Evolutionary conservation across 2,329 filamentous ascomycete genomes (phyloP), one percentile per base, ranked within the genome.

Genomic region (Mariannaea sp.): DNA sequence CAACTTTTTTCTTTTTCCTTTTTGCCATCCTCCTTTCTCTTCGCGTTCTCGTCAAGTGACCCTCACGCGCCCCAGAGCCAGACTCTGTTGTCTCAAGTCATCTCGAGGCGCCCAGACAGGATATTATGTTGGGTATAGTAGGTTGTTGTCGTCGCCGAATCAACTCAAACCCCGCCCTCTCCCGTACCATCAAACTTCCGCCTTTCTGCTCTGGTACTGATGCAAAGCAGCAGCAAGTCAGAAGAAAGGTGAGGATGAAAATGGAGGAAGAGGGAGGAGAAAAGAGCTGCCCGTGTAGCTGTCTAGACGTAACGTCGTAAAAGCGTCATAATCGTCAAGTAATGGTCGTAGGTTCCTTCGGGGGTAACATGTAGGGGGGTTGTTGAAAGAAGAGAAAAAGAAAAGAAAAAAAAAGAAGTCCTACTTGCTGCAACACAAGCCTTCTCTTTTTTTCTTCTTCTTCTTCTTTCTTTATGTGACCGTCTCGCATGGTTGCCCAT

Each of bases 271-370:
- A n/a, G n/a, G n/a, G n/a, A n/a, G n/a, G n/a, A n/a, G n/a, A 32
- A 59, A 65, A 60, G 58, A 67, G 57, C 64, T 65, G 70, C 66
- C 62, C 66, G 66, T 68, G 66, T 70, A 69, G 70, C 71, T 74
- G 72, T 76, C 73, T 76, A 75, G 73, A 75, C 73, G 70, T 76
- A 70, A 74, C 68, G 70, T 76, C 73, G 70, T 76, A 69, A 75
- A 74, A 74, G 70, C 71, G 71, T 75, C 72, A 71, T 75, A 70
- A 73, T 76, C 73, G 72, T 76, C 73, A 75, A 72, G 69, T 69
- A 70, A 63, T 70, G 65, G 66, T 71, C 67, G 62, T 70, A 66
- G 64, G 64, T 66, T n/a, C n/a, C 62, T 70, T 65, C 60, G 60
- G 65, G 61, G 60, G n/a, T n/a, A 67, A 70, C 67, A 67, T 59